These are phyloP conservation scores for Euphorbia schlechtendalii DNA, from an alignment of 441 rosid species.

Conservation along the genomic window DNA sequence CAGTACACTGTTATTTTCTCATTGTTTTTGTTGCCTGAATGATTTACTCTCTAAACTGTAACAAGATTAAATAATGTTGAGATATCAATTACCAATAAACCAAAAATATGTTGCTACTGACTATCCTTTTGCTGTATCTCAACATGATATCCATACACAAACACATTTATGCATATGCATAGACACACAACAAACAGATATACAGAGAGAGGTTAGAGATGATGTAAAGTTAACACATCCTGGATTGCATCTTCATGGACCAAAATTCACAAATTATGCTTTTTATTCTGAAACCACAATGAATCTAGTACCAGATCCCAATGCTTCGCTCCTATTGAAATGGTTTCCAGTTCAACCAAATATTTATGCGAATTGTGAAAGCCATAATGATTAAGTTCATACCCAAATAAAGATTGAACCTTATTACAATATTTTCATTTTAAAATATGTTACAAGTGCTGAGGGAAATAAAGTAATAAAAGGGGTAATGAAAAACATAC, in stretches of 20 bases:
- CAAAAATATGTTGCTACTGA: conserved; percentile 9
- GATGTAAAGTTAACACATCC: neutral
- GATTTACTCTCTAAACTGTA: neutral
- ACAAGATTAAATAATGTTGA: neutral
- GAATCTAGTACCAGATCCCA: neutral
- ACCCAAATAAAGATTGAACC: neutral
- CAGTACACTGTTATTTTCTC: conserved; percentile 2
- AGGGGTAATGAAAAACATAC: conserved; percentile 28
- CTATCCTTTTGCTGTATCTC: neutral
- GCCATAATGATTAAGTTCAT: neutral
- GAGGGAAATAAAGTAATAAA: neutral
- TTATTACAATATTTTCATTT: conserved; percentile 1
- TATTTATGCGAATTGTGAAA: neutral
- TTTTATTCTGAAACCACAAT: neutral
- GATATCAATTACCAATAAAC: conserved; percentile 5
- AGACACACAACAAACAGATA: neutral
- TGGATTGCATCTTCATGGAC: neutral
- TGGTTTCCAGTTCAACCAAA: neutral
- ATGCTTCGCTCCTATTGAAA: neutral
- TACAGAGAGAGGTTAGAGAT: neutral
- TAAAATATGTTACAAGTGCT: neutral
- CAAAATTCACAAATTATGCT: neutral
- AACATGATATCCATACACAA: conserved; percentile 1
- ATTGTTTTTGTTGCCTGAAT: conserved; percentile 1
- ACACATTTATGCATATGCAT: neutral